A percentile compares a stretch with the other conserved stretches of the same genome.
Evolutionary conservation across 2,329 filamentous ascomycete species (phyloP).

Genomic region (Blastomyces parvus): DNA sequence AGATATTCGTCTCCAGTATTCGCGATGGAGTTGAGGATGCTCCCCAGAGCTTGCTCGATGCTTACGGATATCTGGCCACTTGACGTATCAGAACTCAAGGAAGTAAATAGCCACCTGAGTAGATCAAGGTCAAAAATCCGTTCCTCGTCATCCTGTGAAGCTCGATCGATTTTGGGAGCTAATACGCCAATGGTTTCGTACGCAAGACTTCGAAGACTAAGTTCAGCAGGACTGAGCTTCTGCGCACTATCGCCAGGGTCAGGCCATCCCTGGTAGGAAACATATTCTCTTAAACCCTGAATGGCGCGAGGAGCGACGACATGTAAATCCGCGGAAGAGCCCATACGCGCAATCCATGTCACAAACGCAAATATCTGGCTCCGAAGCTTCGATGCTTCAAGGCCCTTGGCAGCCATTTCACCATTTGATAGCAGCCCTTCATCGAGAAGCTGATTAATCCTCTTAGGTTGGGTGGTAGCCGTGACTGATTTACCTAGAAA

Average conservation of each 20-base stretch:
- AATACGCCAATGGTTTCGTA: slow-evolving; percentile 88
- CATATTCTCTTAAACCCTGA: slow-evolving; percentile 59
- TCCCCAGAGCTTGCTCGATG: slow-evolving; percentile 80
- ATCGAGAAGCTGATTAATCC: slow-evolving; percentile 61
- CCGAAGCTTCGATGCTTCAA: slow-evolving; percentile 71
- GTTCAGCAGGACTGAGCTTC: slow-evolving; percentile 49
- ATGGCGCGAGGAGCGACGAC: slow-evolving; percentile 61
- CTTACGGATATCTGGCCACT: slow-evolving; percentile 67
- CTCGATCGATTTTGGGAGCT: slow-evolving; percentile 42
- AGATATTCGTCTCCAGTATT: slow-evolving; percentile 34
- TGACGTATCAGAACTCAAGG: slow-evolving; percentile 68
- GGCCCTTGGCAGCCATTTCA: slow-evolving; percentile 42
- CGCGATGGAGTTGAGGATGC: slow-evolving; percentile 54
- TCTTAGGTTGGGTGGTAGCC: slow-evolving; percentile 59
- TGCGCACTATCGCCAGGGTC: slow-evolving; percentile 44
- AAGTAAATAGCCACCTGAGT: slow-evolving; percentile 71
- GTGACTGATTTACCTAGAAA: slow-evolving; percentile 67
- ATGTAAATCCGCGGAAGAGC: slow-evolving; percentile 50
- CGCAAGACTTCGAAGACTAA: slow-evolving; percentile 63
- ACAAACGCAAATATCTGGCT: slow-evolving; percentile 77
- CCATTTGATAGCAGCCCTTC: slow-evolving; percentile 47
- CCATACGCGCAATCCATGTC: slow-evolving; percentile 74
- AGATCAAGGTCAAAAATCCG: slow-evolving; percentile 40
- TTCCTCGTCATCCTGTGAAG: slow-evolving; percentile 23
- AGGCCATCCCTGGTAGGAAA: slow-evolving; percentile 78